These are phyloP conservation scores for Suillus alpinus DNA, from an alignment of 768 basidiomycete species.

Conservation along the genomic window DNA sequence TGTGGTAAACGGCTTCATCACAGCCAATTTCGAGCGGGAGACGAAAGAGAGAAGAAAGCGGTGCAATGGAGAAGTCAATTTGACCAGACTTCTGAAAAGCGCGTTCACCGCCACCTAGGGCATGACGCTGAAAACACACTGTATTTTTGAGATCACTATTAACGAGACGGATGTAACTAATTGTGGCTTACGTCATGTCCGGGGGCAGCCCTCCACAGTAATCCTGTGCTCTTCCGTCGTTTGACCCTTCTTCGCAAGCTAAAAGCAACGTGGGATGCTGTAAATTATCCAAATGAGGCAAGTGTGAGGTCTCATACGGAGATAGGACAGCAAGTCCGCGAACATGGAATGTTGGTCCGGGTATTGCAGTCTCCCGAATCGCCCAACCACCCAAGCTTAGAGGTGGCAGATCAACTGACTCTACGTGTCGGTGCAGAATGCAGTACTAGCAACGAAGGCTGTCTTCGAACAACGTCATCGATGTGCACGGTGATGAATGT, in stretches of 20 bases:
- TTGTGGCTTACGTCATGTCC: conserved; percentile 18
- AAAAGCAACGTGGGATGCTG: not conserved
- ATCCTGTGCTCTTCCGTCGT: conserved; percentile 21
- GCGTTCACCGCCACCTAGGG: conserved; percentile 30
- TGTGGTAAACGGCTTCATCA: conserved; percentile 31
- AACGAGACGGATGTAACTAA: conserved; percentile 7
- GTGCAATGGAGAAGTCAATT: conserved; percentile 28
- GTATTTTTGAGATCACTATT: conserved; percentile 10
- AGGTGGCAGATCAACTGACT: not conserved
- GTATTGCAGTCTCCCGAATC: not conserved
- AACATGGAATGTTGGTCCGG: not conserved
- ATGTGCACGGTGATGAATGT: not conserved
- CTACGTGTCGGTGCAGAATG: not conserved
- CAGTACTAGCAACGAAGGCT: not conserved
- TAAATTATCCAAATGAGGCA: not conserved
- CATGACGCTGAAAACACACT: conserved; percentile 24
- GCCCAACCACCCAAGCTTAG: not conserved
- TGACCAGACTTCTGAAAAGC: conserved; percentile 14
- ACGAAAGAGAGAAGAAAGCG: conserved; percentile 23
- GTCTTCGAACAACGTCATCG: not conserved
- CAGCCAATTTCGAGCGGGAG: conserved; percentile 29
- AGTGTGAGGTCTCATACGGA: not conserved
- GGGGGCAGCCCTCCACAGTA: conserved; percentile 12
- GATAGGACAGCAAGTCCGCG: not conserved
- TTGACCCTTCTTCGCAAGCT: not conserved